phyloP scores from a whole-genome alignment of 2,329 filamentous ascomycete species.

The Aspergillus cejpii region DNA sequence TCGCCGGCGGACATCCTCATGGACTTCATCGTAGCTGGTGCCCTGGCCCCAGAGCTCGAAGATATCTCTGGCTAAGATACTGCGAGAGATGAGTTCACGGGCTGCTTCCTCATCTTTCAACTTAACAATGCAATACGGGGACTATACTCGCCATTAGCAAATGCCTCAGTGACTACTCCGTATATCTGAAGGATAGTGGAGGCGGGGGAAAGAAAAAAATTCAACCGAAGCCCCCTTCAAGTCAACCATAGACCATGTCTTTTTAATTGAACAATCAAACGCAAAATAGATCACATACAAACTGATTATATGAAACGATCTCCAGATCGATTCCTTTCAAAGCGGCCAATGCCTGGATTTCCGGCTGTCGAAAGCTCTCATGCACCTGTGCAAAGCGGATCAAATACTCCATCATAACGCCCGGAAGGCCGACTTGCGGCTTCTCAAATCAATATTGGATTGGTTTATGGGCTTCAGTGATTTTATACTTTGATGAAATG shows the following conservation, averaged over 20 bases:
- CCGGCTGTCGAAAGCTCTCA: slow-evolving; percentile 81
- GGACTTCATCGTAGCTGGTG: slow-evolving; percentile 59
- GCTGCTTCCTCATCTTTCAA: slow-evolving; percentile 62
- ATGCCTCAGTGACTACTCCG: slow-evolving; percentile 10
- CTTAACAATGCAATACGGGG: slow-evolving; percentile 74
- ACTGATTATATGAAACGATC: slow-evolving; percentile 65
- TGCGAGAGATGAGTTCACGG: slow-evolving; percentile 61
- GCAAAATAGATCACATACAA: slow-evolving; percentile 50
- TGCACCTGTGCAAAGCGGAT: slow-evolving; percentile 85
- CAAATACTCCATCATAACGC: slow-evolving; percentile 61
- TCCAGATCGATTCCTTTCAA: slow-evolving; percentile 61
- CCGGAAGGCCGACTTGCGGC: slow-evolving; percentile 1
- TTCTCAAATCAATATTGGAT: not conserved
- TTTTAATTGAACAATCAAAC: not conserved
- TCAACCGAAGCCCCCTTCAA: not conserved
- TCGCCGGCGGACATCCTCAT: slow-evolving; percentile 54
- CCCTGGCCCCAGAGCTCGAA: slow-evolving; percentile 85
- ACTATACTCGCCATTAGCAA: slow-evolving; percentile 46
- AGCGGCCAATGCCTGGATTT: slow-evolving; percentile 72
- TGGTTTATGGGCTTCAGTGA: not conserved
- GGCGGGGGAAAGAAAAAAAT: not conserved
- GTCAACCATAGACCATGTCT: slow-evolving; percentile 1
- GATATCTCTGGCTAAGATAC: slow-evolving; percentile 74
- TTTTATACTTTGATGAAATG: not conserved
- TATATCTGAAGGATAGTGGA: not conserved